Percentiles rank a stretch among this genome's conserved stretches.
These are phyloP conservation scores for Panicum miliaceum DNA, from an alignment of 176 grass and related monocot species.

Conservation along the genomic window DNA sequence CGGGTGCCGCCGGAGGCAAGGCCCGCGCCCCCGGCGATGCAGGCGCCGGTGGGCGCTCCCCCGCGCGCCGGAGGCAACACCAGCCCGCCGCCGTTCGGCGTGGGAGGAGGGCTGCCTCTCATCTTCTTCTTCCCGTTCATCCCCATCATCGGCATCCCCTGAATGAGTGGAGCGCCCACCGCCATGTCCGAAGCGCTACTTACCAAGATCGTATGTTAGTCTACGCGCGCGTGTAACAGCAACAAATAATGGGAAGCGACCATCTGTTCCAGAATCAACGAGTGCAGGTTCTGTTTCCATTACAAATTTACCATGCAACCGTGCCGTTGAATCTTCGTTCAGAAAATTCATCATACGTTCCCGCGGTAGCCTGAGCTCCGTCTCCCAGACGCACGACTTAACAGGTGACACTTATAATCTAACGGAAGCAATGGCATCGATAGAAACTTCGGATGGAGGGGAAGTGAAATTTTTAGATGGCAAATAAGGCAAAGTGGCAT, in stretches of 20 bases:
- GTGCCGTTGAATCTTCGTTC: too few species aligned
- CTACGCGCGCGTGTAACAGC: background rate
- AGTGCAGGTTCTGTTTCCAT: background rate
- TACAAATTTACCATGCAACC: too few species aligned
- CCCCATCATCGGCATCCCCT: constrained; percentile 59
- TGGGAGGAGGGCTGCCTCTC: constrained; percentile 40
- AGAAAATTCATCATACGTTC: too few species aligned
- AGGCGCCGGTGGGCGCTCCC: background rate
- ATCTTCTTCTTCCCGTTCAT: constrained; percentile 61
- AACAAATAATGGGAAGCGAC: constrained; percentile 1
- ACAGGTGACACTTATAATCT: too few species aligned
- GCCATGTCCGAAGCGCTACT: background rate
- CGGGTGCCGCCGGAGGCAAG: background rate
- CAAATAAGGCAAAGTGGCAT: too few species aligned
- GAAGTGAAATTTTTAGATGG: too few species aligned
- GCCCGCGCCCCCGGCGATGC: background rate
- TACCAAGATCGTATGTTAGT: background rate
- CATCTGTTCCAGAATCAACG: background rate
- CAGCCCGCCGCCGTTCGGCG: constrained; percentile 15
- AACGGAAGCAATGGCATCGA: too few species aligned
- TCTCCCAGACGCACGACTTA: too few species aligned
- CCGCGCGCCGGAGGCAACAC: background rate
- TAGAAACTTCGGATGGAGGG: too few species aligned
- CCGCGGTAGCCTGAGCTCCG: too few species aligned
- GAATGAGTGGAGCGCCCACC: background rate